Evolutionary conservation across 129 eudicot genomes (phyloP).

Genomic region (Arctium lappa): DNA sequence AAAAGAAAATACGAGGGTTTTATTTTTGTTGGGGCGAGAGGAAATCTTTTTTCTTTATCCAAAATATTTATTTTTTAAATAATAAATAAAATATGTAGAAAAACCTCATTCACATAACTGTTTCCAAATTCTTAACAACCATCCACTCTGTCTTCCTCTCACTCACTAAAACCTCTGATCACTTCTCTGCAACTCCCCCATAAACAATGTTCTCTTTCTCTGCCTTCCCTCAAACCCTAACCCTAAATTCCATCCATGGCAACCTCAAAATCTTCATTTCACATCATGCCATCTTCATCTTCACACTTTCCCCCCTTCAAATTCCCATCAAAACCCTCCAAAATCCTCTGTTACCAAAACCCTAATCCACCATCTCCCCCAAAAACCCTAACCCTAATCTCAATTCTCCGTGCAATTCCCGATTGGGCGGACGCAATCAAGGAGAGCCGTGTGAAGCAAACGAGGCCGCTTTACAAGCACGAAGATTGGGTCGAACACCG

Average conservation of each 20-base stretch:
- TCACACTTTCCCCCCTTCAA: constrained; percentile 43
- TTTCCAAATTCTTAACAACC: constrained; percentile 39
- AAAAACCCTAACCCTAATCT: constrained; percentile 33
- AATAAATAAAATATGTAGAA: constrained; percentile 29
- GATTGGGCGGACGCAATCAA: constrained; percentile 80
- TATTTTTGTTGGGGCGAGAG: background rate
- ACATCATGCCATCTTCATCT: constrained; percentile 30
- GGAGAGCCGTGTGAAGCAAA: constrained; percentile 64
- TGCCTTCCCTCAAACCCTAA: constrained; percentile 38
- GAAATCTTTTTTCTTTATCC: constrained; percentile 1
- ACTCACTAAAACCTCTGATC: constrained; percentile 21
- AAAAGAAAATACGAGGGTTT: background rate
- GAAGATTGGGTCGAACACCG: constrained; percentile 84
- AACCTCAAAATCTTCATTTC: constrained; percentile 36
- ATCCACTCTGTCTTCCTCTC: constrained; percentile 37
- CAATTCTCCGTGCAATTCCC: constrained; percentile 58
- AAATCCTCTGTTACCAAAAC: constrained; percentile 45
- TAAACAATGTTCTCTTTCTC: constrained; percentile 43
- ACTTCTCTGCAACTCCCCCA: constrained; percentile 18
- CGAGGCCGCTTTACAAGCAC: constrained; percentile 53
- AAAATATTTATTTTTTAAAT: background rate
- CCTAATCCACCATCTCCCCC: constrained; percentile 34
- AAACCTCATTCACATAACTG: constrained; percentile 75
- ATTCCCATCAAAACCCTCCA: constrained; percentile 46
- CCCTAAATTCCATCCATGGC: constrained; percentile 41